Conservation (phyloP, 2,329 filamentous ascomycete genomes). For the Trichoderma citrinoviride region DNA sequence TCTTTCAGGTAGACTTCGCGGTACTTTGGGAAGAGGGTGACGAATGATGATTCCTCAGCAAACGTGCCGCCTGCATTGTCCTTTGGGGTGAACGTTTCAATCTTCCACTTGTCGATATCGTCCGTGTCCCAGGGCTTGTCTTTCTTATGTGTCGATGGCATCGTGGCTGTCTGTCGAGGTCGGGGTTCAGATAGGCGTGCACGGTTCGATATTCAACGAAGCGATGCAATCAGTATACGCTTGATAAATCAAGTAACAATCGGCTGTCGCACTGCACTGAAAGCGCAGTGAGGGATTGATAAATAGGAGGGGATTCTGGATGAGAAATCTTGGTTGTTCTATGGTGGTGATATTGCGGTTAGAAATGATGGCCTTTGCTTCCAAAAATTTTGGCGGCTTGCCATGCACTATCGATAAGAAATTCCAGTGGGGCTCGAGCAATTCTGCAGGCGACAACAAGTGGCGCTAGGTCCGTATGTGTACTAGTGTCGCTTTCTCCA, state of each 20-base stretch:
- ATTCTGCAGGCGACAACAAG: background rate
- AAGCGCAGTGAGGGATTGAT: background rate
- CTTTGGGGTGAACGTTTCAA: constrained; percentile 79
- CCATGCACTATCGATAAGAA: constrained; percentile 26
- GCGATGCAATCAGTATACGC: too few species aligned
- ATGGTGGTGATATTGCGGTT: background rate
- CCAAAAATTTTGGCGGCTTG: constrained; percentile 29
- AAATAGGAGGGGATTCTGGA: background rate
- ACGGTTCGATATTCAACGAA: background rate
- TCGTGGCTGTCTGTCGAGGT: constrained; percentile 35
- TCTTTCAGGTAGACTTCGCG: constrained; percentile 91
- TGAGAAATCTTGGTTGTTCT: background rate
- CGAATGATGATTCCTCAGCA: constrained; percentile 88
- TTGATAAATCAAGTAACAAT: too few species aligned
- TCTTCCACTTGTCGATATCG: constrained; percentile 96
- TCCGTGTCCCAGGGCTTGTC: constrained; percentile 96
- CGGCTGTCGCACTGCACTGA: background rate
- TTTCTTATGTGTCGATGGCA: constrained; percentile 86
- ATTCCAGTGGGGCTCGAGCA: background rate
- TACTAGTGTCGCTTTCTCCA: background rate
- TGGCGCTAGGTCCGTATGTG: constrained; percentile 13
- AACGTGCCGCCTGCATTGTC: constrained; percentile 87
- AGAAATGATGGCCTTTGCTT: constrained; percentile 10
- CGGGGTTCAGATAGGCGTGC: background rate
- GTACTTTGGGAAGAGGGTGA: constrained; percentile 89